Evolutionary conservation across 495 filamentous ascomycete genomes (phyloP).

Genomic region (Tuber umbilicatum): DNA sequence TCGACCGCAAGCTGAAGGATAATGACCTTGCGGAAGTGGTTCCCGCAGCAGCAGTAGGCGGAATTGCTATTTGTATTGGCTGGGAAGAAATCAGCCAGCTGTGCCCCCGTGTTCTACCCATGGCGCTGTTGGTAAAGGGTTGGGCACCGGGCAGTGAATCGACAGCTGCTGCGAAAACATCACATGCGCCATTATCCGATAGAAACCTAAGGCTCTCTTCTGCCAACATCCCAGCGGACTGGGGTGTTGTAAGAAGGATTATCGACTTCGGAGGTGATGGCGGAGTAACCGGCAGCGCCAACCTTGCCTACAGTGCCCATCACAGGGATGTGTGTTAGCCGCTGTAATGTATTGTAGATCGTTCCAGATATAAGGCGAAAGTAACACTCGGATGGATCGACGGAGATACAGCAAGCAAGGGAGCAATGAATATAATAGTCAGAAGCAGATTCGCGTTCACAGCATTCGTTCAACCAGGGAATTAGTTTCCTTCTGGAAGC

Average conservation of each 20-base stretch:
- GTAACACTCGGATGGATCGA: constrained; percentile 2
- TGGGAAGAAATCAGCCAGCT: constrained; percentile 38
- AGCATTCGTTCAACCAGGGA: constrained; percentile 34
- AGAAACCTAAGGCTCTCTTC: constrained; percentile 21
- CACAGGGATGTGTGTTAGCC: not conserved
- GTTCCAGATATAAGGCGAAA: not conserved
- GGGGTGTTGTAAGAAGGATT: constrained; percentile 37
- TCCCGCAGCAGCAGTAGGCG: constrained; percentile 13
- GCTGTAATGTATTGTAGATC: not conserved
- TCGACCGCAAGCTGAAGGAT: constrained; percentile 27
- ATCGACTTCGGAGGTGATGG: constrained; percentile 38
- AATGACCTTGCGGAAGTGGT: constrained; percentile 24
- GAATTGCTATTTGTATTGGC: constrained; percentile 28
- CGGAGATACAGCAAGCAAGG: not conserved
- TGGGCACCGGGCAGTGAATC: constrained; percentile 33
- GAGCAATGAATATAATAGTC: constrained; percentile 7
- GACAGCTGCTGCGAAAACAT: constrained; percentile 33
- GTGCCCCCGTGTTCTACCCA: constrained; percentile 17
- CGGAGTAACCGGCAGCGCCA: constrained; percentile 29
- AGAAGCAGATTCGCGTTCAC: constrained; percentile 42
- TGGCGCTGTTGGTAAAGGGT: constrained; percentile 7
- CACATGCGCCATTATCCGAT: not conserved
- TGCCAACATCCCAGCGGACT: constrained; percentile 24
- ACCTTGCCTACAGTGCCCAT: constrained; percentile 16
- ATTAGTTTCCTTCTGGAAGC: constrained; percentile 29